Evolutionary conservation across 176 grass and related monocot genomes (phyloP).

Genomic region (Oryza australiensis): DNA sequence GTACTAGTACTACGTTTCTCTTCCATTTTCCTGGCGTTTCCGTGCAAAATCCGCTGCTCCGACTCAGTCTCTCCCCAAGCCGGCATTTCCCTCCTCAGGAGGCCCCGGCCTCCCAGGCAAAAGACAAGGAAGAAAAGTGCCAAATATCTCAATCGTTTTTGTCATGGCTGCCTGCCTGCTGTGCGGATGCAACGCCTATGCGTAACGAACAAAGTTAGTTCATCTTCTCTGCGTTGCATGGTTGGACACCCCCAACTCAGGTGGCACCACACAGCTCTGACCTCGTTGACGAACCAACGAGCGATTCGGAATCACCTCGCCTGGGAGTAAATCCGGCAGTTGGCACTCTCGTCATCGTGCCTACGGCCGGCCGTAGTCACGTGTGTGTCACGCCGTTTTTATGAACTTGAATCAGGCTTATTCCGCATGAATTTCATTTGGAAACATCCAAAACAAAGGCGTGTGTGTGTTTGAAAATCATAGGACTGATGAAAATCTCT

Average conservation of each 20-base stretch:
- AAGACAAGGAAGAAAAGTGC: not conserved
- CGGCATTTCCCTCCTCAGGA: not conserved
- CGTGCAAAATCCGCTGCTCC: constrained; percentile 3
- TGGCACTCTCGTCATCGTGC: not conserved
- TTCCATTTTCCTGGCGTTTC: constrained; percentile 9
- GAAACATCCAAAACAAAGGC: not conserved
- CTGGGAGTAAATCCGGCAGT: not conserved
- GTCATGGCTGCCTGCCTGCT: not conserved
- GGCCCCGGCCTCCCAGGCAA: constrained; percentile 1
- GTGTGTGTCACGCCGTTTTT: not conserved
- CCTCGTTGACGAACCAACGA: not conserved
- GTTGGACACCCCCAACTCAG: not conserved
- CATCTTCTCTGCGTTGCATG: not conserved
- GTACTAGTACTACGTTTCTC: not conserved
- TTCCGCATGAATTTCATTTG: not conserved
- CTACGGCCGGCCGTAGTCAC: not conserved
- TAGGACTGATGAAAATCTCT: not conserved
- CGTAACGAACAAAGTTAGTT: not conserved
- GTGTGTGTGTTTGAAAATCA: not conserved
- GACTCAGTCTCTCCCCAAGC: not conserved
- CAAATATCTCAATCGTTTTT: not conserved
- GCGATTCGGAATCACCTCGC: not conserved
- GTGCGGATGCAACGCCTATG: not conserved
- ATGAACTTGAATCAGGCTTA: not conserved
- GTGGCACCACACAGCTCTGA: not conserved